These are phyloP conservation scores for Rhizopogon sp. DNA, from an alignment of 768 basidiomycete species.

Conservation along the genomic window DNA sequence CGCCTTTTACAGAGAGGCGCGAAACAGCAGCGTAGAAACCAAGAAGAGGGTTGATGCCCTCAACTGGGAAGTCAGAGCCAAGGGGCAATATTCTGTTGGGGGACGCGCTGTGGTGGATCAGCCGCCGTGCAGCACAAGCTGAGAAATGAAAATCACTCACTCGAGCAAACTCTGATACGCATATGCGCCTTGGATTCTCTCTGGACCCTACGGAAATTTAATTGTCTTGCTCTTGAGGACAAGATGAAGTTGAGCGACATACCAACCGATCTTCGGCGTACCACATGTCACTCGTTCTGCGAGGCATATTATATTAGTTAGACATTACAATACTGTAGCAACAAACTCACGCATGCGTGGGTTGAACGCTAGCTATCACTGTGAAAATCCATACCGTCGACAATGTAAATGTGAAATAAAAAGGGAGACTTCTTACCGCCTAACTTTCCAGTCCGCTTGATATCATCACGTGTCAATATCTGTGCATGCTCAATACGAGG, in stretches of 20 bases:
- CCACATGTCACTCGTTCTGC: constrained; percentile 84
- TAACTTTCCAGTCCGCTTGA: constrained; percentile 62
- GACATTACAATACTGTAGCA: not conserved
- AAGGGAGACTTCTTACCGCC: constrained; percentile 50
- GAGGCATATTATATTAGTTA: not conserved
- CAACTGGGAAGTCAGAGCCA: constrained; percentile 94
- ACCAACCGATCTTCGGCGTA: constrained; percentile 85
- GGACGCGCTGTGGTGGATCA: constrained; percentile 37
- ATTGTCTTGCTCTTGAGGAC: not conserved
- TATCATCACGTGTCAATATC: constrained; percentile 68
- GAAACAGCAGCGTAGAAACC: constrained; percentile 90
- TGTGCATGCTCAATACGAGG: constrained; percentile 93
- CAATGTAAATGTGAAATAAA: not conserved
- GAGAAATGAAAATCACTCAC: constrained; percentile 34
- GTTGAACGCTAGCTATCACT: constrained; percentile 93
- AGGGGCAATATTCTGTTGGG: constrained; percentile 59
- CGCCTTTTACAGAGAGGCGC: constrained; percentile 60
- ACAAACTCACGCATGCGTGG: constrained; percentile 74
- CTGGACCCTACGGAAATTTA: constrained; percentile 51
- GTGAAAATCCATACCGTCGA: not conserved
- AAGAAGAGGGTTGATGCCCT: constrained; percentile 81
- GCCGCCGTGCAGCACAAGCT: not conserved
- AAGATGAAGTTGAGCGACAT: constrained; percentile 5
- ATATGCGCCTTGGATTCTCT: constrained; percentile 84
- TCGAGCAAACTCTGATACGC: constrained; percentile 77